Evolutionary conservation across 495 filamentous ascomycete species (phyloP), one percentile per base, ranked within the genome.

Genomic region (Lasiosphaeria ovina): DNA sequence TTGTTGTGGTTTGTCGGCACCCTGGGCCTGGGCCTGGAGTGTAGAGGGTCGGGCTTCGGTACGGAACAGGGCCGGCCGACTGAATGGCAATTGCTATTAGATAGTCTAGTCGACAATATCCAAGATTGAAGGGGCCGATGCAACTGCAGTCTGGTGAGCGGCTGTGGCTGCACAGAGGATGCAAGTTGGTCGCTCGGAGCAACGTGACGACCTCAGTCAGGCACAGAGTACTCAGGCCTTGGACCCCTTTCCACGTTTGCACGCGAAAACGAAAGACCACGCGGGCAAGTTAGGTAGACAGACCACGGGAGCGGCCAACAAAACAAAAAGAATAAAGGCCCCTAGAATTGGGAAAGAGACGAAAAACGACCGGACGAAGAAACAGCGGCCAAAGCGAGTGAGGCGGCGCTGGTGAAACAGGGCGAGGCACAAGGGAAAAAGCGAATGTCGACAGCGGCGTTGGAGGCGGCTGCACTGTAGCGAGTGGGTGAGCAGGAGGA

Each of bases 351-450:
- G 24, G 45, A 45, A 50, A 12, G 56, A 57, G 51, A 54, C 35
- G 67, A 63, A 62, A 72, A 69, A 71, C 67, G 73, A 75, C 68
- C 69, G 74, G 67, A 69, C 52, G 62, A 75, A 72, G 62, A 68
- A 68, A 71, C 74, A 75, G 44, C 4, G 44, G 12, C 75, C 74
- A 77, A 71, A 83, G 72, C 80, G 78, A 81, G 72, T 79, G 78
- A 82, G 69, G 69, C 66, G 66, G 70, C 24, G 24, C 61, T 59
- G 53, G 49, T 62, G 54, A 54, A 63, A 55, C 33, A 71, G 2
- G 16, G 16, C 44, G 44, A 62, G 55, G 57, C 51, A 62, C 72
- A 72, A 63, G 68, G 70, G 66, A 63, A 69, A 62, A 60, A 64
- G 64, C 64, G 57, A 63, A 69, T 55, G 61, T 66, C 49, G 47